Percentiles rank a stretch among this genome's conserved stretches.
Evolutionary conservation across 768 basidiomycete genomes (phyloP).

Genomic region (Dentipellis fragilis): DNA sequence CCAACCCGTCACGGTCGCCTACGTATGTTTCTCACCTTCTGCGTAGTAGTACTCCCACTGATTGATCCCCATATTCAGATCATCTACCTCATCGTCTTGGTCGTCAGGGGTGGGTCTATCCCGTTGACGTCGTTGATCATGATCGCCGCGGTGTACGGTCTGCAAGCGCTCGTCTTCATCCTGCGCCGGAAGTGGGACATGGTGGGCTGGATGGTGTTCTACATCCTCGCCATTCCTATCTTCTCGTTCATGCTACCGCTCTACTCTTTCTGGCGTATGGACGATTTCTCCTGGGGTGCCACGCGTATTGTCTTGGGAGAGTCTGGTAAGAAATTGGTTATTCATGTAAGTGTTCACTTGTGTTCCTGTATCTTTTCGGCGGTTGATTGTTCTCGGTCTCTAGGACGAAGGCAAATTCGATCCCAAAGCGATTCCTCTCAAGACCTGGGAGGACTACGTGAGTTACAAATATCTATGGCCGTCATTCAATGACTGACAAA

Average conservation of each 20-base stretch:
- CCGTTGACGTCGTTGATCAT: constrained; percentile 82
- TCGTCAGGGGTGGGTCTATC: constrained; percentile 56
- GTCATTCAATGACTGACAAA: constrained; percentile 1
- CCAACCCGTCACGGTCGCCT: constrained; percentile 80
- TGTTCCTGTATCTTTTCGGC: neutral
- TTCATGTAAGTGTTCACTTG: constrained; percentile 56
- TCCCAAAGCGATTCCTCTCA: constrained; percentile 84
- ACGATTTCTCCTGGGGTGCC: constrained; percentile 94
- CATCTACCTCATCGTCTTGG: constrained; percentile 78
- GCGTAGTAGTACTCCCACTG: neutral
- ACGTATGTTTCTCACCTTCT: constrained; percentile 46
- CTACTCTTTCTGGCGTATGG: constrained; percentile 97
- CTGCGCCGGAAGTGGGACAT: constrained; percentile 96
- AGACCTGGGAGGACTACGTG: constrained; percentile 95
- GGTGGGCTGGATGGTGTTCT: constrained; percentile 96
- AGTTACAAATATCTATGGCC: constrained; percentile 18
- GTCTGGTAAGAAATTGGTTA: constrained; percentile 88
- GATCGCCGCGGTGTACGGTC: constrained; percentile 90
- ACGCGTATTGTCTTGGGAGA: constrained; percentile 92
- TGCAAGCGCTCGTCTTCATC: constrained; percentile 88
- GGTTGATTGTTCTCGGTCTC: constrained; percentile 5
- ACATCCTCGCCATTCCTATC: constrained; percentile 86
- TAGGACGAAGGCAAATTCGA: constrained; percentile 98
- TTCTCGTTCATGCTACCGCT: constrained; percentile 91
- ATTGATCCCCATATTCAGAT: constrained; percentile 39